A percentile compares a stretch with the other conserved stretches of the same genome.
phyloP scores from a whole-genome alignment of 2,329 filamentous ascomycete genomes.

The Eutypella sp. region DNA sequence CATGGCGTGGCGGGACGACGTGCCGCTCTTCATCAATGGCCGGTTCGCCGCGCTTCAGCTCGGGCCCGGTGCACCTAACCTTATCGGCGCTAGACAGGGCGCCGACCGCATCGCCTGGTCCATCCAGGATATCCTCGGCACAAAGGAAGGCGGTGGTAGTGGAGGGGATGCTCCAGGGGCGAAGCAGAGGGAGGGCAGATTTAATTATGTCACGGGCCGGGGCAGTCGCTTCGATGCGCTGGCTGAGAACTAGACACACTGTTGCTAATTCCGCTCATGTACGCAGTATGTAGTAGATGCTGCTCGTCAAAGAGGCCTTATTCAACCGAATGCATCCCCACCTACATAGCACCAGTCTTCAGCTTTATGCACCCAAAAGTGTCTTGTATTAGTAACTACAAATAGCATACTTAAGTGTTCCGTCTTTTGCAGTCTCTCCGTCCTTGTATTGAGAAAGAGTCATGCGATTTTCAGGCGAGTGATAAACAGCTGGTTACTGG shows the following conservation, averaged over 20 bases:
- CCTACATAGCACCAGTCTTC: too few species aligned
- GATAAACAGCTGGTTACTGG: too few species aligned
- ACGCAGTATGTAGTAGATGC: too few species aligned
- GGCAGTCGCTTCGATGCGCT: constrained; percentile 35
- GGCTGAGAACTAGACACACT: background rate
- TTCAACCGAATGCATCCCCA: too few species aligned
- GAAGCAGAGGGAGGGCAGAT: constrained; percentile 22
- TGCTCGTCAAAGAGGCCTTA: too few species aligned
- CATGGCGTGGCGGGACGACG: constrained; percentile 67
- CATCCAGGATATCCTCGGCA: constrained; percentile 53
- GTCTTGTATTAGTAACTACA: too few species aligned
- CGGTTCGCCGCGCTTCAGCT: constrained; percentile 62
- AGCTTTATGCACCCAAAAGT: too few species aligned
- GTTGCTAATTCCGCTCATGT: too few species aligned
- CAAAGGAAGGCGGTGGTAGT: constrained; percentile 16
- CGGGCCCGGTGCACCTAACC: constrained; percentile 67
- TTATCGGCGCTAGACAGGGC: constrained; percentile 67
- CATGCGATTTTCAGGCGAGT: too few species aligned
- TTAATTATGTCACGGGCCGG: constrained; percentile 32
- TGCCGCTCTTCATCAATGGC: constrained; percentile 69
- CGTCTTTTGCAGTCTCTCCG: too few species aligned
- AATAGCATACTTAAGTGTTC: too few species aligned
- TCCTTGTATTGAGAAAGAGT: too few species aligned
- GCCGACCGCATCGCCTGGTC: constrained; percentile 71
- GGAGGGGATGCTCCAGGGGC: constrained; percentile 10